Evolutionary conservation across 768 basidiomycete genomes (phyloP).

Genomic region (Boletus pseudo-olivaceus): DNA sequence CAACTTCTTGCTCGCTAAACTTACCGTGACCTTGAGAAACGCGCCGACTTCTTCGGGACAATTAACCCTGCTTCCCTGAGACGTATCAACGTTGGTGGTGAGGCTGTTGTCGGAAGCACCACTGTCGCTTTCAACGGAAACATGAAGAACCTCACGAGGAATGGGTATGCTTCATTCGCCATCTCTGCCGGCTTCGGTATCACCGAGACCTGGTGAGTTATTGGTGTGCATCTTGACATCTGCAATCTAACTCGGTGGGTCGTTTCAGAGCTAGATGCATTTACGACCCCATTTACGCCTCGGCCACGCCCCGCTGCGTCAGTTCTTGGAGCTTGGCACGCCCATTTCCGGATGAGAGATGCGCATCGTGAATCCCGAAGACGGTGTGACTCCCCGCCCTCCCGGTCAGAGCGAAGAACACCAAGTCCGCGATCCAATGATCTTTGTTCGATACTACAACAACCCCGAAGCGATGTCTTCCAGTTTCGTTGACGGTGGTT

Average conservation of each 20-base stretch:
- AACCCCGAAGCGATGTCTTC: constrained; percentile 10
- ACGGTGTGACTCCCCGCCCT: constrained; percentile 25
- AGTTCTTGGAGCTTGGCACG: constrained; percentile 38
- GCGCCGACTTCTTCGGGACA: constrained; percentile 20
- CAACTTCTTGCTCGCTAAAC: constrained; percentile 41
- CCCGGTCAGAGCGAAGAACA: background rate
- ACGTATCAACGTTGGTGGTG: constrained; percentile 41
- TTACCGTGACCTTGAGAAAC: constrained; percentile 33
- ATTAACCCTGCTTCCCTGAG: constrained; percentile 35
- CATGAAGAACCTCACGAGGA: constrained; percentile 25
- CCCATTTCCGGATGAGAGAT: constrained; percentile 31
- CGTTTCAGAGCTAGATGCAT: constrained; percentile 36
- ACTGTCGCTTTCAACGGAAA: constrained; percentile 36
- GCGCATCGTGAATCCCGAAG: constrained; percentile 33
- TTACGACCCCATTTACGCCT: constrained; percentile 33
- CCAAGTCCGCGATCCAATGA: background rate
- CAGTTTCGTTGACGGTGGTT: constrained; percentile 46
- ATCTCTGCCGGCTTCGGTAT: constrained; percentile 33
- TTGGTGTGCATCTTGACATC: background rate
- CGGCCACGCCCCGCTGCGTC: constrained; percentile 11
- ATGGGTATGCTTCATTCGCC: constrained; percentile 31
- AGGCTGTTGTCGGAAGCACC: constrained; percentile 38
- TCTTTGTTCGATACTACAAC: background rate
- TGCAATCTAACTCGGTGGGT: background rate
- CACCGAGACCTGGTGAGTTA: constrained; percentile 39